Conservation (phyloP, 345 rosid species). For the Noccaea caerulescens region DNA sequence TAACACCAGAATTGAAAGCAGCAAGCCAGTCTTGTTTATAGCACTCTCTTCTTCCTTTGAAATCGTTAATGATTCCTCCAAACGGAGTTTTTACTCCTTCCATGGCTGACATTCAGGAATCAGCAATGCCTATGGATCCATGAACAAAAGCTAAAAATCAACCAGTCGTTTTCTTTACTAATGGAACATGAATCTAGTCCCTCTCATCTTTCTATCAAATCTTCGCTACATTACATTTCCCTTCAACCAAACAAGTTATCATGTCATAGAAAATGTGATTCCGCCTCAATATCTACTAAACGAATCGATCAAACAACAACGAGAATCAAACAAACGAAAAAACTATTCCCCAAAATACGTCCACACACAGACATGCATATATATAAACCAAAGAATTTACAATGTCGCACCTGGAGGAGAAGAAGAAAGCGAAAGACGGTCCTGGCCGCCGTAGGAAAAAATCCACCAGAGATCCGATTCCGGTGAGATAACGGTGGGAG, state of each 20-base stretch:
- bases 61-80: slow-evolving; percentile 55
- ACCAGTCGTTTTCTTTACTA: not conserved
- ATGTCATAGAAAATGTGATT: not conserved
- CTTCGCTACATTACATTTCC: not conserved
- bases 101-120: slow-evolving; percentile 51
- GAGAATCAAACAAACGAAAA: slow-evolving; percentile 18
- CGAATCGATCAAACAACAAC: not conserved
- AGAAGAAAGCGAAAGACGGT: slow-evolving; percentile 30
- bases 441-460: slow-evolving; percentile 31
- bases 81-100: slow-evolving; percentile 46
- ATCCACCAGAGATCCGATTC: slow-evolving; percentile 29
- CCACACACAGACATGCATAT: not conserved
- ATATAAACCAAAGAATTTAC: not conserved
- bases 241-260: not conserved
- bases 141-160: not conserved
- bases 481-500: slow-evolving; percentile 17
- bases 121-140: slow-evolving; percentile 29
- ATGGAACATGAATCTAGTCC: not conserved
- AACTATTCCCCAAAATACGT: not conserved
- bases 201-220: not conserved
- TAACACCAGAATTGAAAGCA: slow-evolving; percentile 49
- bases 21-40: slow-evolving; percentile 62
- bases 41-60: slow-evolving; percentile 62
- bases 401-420: slow-evolving; percentile 34
- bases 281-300: not conserved